Conservation (phyloP, 2,329 filamentous ascomycete genomes). For the Chaetomiaceae sp. region DNA sequence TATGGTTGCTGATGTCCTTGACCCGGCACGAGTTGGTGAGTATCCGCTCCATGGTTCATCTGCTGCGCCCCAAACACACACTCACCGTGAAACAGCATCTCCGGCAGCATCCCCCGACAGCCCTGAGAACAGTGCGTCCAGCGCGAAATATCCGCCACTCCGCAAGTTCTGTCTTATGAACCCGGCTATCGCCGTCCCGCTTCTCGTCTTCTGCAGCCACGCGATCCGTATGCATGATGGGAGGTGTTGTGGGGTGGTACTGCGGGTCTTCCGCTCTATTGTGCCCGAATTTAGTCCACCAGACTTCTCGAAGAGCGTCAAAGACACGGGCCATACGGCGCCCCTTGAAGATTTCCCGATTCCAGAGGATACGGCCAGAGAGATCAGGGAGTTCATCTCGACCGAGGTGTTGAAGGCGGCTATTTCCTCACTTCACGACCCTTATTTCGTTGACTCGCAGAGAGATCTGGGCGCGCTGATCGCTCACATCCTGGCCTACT, state of each 20-base stretch:
- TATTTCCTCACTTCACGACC: conserved; percentile 85
- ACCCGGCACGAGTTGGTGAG: conserved; percentile 55
- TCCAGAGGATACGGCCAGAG: conserved; percentile 52
- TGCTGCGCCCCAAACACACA: not conserved
- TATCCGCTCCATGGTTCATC: not conserved
- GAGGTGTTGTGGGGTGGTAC: conserved; percentile 78
- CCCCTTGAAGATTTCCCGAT: conserved; percentile 42
- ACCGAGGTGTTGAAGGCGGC: conserved; percentile 84
- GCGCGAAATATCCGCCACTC: conserved; percentile 53
- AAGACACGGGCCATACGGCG: conserved; percentile 18
- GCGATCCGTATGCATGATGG: conserved; percentile 86
- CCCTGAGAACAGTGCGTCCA: conserved; percentile 29
- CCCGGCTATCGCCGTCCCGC: conserved; percentile 73
- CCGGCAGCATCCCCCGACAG: conserved; percentile 28
- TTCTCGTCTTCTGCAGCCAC: conserved; percentile 88
- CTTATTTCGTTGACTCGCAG: conserved; percentile 94
- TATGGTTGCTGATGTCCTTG: conserved; percentile 84
- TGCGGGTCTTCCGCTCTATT: conserved; percentile 80
- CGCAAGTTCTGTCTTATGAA: conserved; percentile 78
- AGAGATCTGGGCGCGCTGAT: conserved; percentile 87
- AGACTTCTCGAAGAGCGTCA: conserved; percentile 23
- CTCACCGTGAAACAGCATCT: conserved; percentile 29
- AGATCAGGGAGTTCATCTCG: conserved; percentile 84
- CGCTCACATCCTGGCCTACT: conserved; percentile 75
- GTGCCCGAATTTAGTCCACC: conserved; percentile 65